Conservation (phyloP, 495 filamentous ascomycete genomes). For the Penicillium lagena region DNA sequence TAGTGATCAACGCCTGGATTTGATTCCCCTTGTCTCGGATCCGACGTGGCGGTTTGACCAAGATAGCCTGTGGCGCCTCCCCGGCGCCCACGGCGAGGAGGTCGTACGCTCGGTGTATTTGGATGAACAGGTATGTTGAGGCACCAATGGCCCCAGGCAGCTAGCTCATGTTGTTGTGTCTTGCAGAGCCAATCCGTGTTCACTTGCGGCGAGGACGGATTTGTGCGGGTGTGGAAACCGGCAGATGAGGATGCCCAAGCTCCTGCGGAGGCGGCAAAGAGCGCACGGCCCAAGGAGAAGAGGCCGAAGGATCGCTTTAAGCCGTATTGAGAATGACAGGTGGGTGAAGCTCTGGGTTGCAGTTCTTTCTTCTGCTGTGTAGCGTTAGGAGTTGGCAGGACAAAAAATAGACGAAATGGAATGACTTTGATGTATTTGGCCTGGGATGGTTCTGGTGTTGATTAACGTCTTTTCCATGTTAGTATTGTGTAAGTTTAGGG, state of each 20-base stretch:
- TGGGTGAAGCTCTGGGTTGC: slow-evolving; percentile 3
- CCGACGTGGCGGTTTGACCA: slow-evolving; percentile 56
- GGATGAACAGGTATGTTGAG: slow-evolving; percentile 52
- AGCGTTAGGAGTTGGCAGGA: slow-evolving; percentile 10
- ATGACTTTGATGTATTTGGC: neutral
- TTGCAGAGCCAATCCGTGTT: slow-evolving; percentile 59
- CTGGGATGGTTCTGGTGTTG: no score
- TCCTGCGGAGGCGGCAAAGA: slow-evolving; percentile 13
- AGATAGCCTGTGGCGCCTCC: slow-evolving; percentile 56
- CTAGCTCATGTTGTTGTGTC: neutral
- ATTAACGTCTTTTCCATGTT: no score
- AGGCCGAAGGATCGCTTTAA: slow-evolving; percentile 37
- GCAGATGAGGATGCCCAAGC: slow-evolving; percentile 14
- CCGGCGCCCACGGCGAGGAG: slow-evolving; percentile 77
- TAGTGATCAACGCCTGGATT: slow-evolving; percentile 59
- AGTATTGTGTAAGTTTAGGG: no score
- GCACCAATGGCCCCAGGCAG: neutral
- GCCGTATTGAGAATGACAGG: slow-evolving; percentile 25
- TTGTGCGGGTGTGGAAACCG: slow-evolving; percentile 44
- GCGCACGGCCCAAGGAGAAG: slow-evolving; percentile 28
- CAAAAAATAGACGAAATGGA: neutral
- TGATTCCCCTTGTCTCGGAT: slow-evolving; percentile 55
- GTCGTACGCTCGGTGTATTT: slow-evolving; percentile 75
- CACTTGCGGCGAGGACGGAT: slow-evolving; percentile 75
- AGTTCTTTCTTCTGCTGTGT: slow-evolving; percentile 8